Base-by-base conservation (phyloP, 495 filamentous ascomycete species). In the Talaromyces trachyspermus region DNA sequence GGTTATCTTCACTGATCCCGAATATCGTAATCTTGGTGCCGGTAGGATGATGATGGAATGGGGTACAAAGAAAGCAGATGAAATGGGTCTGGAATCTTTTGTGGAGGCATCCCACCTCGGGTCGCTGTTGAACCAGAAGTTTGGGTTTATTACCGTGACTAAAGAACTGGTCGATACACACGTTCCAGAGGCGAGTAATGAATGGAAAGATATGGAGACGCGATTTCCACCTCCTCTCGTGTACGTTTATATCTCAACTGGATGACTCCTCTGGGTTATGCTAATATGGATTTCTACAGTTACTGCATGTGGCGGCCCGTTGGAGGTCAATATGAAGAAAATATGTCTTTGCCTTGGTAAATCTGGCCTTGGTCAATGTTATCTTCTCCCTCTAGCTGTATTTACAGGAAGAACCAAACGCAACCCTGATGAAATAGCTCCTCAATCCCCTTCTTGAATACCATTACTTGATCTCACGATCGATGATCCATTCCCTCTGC, bases 31-130 rank as follows among this genome's bases (percentile, higher is more conserved):
- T 7, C 51, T 38, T 10, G 56, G 63, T 2, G 55, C 55, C 10
- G 63, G 56, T 4, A 50, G 56, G 19, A 43, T 60, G 41, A 52
- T 67, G 12, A 52, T 63, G 42, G 26, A 54, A 14, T 65, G 60
- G 63, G 61, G 61, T 1, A 63, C 54, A n/a, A 37, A 40, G 17
- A 63, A 61, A 42, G 60, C 57, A 1, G 54, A 61, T 30, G 61
- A 64, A 29, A 35, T 61, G 40, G 56, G 57, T 1, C 20, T 63
- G 5, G 57, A 61, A 20, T 53, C 60, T 12, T 62, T 53, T 24
- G 26, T 67, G 0, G 58, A 62, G 44, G 51, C 62, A 30, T 6
- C 27, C 27, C 27, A 30, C 27, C 27, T 30, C 27, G 27, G 27
- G 5, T 52, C 57, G n/a, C 58, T 54, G 10, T 33, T 60, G 6